Conservation (phyloP, 805 yeast species). For the Metschnikowia amazonensis region DNA sequence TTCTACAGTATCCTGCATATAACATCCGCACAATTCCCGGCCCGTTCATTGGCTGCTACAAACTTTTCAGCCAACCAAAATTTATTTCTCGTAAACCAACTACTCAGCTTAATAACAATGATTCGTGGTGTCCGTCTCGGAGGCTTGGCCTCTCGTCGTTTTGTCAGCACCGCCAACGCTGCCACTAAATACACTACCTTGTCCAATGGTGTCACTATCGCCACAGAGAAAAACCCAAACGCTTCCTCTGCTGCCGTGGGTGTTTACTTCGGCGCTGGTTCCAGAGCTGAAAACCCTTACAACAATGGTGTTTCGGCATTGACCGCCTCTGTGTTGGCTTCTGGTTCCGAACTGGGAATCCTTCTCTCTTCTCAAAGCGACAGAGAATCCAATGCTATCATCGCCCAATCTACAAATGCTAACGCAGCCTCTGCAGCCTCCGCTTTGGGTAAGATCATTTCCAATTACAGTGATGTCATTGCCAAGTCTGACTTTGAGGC, state of each 20-base stretch:
- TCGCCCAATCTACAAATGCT: constrained; percentile 52
- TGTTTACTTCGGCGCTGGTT: constrained; percentile 71
- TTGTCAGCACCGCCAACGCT: constrained; percentile 53
- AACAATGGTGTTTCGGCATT: constrained; percentile 78
- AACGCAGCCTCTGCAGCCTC: constrained; percentile 51
- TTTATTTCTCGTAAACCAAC: constrained; percentile 9
- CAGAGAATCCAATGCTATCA: constrained; percentile 63
- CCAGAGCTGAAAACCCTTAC: constrained; percentile 74
- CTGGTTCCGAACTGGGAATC: constrained; percentile 51
- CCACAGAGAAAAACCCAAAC: constrained; percentile 58
- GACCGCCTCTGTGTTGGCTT: constrained; percentile 48
- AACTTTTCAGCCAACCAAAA: constrained; percentile 12
- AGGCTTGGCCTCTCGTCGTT: constrained; percentile 45
- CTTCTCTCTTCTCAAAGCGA: constrained; percentile 49
- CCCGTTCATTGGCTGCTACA: constrained; percentile 19
- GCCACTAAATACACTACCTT: constrained; percentile 69
- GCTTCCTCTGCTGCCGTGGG: constrained; percentile 62
- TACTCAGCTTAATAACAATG: constrained; percentile 21
- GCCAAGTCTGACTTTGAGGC: constrained; percentile 45
- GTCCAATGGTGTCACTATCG: constrained; percentile 70
- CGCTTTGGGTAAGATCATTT: constrained; percentile 44
- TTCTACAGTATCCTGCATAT: constrained; percentile 12
- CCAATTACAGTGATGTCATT: constrained; percentile 34
- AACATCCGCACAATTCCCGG: constrained; percentile 14
- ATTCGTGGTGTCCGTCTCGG: constrained; percentile 42